These are phyloP conservation scores for Penicillium daleae DNA, from an alignment of 495 filamentous ascomycete genomes.

Conservation along the genomic window DNA sequence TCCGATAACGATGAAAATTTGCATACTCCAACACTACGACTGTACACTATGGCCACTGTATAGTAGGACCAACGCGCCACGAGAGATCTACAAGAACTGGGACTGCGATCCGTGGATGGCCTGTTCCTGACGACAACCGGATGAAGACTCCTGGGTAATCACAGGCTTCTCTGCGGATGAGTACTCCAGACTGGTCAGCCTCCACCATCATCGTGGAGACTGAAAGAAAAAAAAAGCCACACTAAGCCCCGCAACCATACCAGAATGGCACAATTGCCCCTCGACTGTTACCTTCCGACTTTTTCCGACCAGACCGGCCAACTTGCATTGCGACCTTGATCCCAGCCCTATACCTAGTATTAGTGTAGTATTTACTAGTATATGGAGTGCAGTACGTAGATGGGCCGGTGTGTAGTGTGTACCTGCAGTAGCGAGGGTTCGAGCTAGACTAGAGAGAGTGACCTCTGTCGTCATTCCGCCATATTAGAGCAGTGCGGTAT, in stretches of 20 bases:
- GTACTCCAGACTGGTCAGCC: constrained; percentile 5
- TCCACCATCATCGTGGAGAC: constrained; percentile 30
- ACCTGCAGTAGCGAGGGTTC: constrained; percentile 29
- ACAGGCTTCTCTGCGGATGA: not conserved
- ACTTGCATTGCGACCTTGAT: not conserved
- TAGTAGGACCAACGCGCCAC: too few relatives aligned
- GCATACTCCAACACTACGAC: not conserved
- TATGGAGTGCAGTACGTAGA: not conserved
- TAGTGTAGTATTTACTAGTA: not conserved
- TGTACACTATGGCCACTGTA: too few relatives aligned
- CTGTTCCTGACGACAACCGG: constrained; percentile 2
- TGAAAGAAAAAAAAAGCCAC: constrained; percentile 11
- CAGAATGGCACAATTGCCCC: constrained; percentile 25
- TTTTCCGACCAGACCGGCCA: constrained; percentile 20
- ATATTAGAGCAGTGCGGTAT: not conserved
- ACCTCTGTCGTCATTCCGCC: not conserved
- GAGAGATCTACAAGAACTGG: constrained; percentile 9
- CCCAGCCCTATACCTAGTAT: not conserved
- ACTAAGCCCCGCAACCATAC: constrained; percentile 28
- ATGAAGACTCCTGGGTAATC: not conserved
- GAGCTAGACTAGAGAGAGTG: not conserved
- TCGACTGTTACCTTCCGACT: constrained; percentile 20
- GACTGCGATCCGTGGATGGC: constrained; percentile 15
- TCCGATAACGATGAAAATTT: constrained; percentile 11
- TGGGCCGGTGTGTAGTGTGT: constrained; percentile 11